Evolutionary conservation across 2,329 filamentous ascomycete species (phyloP), one percentile per base, ranked within the genome.

Genomic region (Orbilia oligospora): DNA sequence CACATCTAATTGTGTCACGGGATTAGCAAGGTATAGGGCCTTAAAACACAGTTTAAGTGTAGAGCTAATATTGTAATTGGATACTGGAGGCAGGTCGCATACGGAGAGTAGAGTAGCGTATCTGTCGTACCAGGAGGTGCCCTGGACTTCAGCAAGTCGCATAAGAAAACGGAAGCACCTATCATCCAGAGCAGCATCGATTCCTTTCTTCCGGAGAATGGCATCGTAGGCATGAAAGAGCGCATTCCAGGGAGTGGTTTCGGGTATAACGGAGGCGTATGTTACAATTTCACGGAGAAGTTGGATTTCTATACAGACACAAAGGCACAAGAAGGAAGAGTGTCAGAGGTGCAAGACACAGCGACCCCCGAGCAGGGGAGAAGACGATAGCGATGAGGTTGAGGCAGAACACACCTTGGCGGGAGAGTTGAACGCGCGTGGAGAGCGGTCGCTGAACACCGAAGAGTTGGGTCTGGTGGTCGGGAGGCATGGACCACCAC

Each of bases 91-190:
- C 27, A 30, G 27, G 10, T 24, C 27, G 64, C 76, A 24, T 79
- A 79, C 76, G 36, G 68, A 70, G 38, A 79, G 70, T 12, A 79
- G 51, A 46, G 76, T 73, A 41, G 65, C 76, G 48, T 79, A 79
- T 72, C 70, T 46, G 33, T 79, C 76, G 53, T 72, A 79, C 76
- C 76, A 79, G 48, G 76, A 72, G 22, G 69, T 73, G 24, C 76
- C 69, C 49, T 79, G 76, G n/a, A 79, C 67, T 61, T 79, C 76
- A 36, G 76, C 76, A 27, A 79, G 68, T 66, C 76, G 76, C 76
- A 79, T 79, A 55, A 79, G 76, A 69, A 79, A 79, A 24, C 76
- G 68, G 64, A 79, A 79, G 38, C 76, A 79, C 51, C 68, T 70
- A 69, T 79, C 76, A 44, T 79, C 76, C 30, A 65, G 69, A 55